Conservation (phyloP, 1,284 basidiomycete species). For the Coriolopsis trogii region DNA sequence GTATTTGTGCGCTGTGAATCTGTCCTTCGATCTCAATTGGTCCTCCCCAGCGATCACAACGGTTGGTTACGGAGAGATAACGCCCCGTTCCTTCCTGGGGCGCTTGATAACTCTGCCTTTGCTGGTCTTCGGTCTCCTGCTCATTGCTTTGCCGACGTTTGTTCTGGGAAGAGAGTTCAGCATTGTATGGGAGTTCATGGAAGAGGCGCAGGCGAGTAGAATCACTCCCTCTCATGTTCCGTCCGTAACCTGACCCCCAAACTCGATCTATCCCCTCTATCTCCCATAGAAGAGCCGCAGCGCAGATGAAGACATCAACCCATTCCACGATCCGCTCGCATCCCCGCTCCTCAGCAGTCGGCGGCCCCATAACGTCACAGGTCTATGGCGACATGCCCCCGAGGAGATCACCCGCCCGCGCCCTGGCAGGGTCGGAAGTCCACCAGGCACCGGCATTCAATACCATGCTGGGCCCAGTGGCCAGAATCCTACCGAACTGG, state of each 20-base stretch:
- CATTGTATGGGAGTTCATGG: conserved; percentile 84
- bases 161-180: conserved; percentile 90
- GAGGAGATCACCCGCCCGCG: conserved; percentile 26
- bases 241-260: conserved; percentile 3
- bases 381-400: conserved; percentile 26
- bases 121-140: conserved; percentile 81
- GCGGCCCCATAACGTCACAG: conserved; percentile 16
- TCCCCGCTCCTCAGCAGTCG: conserved; percentile 25
- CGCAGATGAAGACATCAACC: conserved; percentile 19
- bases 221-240: conserved; percentile 7
- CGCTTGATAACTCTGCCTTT: conserved; percentile 83
- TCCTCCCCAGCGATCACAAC: conserved; percentile 69
- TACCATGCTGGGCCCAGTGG: too few relatives aligned
- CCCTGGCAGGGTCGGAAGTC: conserved; percentile 18
- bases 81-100: conserved; percentile 81
- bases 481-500: too few relatives aligned
- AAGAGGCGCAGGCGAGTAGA: conserved; percentile 46
- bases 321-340: conserved; percentile 21
- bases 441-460: not conserved
- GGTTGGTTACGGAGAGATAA: conserved; percentile 88
- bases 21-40: not conserved
- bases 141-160: conserved; percentile 88
- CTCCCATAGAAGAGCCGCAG: conserved; percentile 11
- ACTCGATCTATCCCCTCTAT: not conserved
- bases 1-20: conserved; percentile 32